Evolutionary conservation across 768 basidiomycete species (phyloP), one percentile per base, ranked within the genome.

Genomic region (Psilocybe cyanescens): DNA sequence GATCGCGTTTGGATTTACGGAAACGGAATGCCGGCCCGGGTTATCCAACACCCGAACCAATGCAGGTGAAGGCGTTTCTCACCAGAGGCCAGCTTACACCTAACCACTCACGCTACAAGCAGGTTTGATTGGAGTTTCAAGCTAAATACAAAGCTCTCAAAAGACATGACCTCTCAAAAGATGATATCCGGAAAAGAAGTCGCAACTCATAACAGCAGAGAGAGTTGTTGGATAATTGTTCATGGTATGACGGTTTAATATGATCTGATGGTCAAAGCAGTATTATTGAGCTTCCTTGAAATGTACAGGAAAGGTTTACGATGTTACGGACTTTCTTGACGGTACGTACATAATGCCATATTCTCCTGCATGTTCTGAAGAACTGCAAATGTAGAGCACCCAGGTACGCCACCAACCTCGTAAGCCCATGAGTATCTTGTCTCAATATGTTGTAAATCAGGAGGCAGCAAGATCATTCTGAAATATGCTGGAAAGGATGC

Each of bases 401-500:
- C 89, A 28, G 67, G 67, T 68, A 62, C 4, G 59, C 29, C 31
- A 12, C 16, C 9, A 8, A 31, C 19, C 3, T 28, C 24, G 16
- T 9, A 9, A n/a, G 8, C 19, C 16, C 44, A 30, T n/a, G 4
- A 28, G 45, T 41, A 59, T 30, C 8, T 41, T 48, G 14, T 37
- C 45, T 8, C 3, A 44, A 24, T 24, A 24, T 24, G 24, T 24
- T 24, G 24, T 30, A 28, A 30, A 8, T 37, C 35, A 86, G 92
- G 94, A 33, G 95, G 94, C 4, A 87, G 87, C 69, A 89, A 85
- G 70, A 92, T 95, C 67, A 90, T 95, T 50, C 72, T 96, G 51
- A 92, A 92, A 71, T 93, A 95, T 66, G 94, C 91, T 2, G 95
- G 95, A 35, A 91, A 89, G 71, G 95, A 95, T 71, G 93, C 93